Conservation (phyloP, 2,329 filamentous ascomycete species). For the Ascochyta rabiei region DNA sequence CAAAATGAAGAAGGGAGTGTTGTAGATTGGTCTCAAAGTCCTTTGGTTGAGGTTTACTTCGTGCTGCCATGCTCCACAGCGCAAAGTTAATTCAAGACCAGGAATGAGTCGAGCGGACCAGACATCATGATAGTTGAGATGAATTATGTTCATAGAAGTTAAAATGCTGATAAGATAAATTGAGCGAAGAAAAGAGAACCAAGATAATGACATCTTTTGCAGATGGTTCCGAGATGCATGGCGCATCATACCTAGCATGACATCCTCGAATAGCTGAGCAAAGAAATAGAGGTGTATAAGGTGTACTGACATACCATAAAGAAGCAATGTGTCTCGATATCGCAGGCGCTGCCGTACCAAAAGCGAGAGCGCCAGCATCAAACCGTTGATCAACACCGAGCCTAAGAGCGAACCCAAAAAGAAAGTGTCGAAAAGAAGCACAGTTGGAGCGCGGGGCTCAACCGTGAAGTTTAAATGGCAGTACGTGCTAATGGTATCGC, state of each 20-base stretch:
- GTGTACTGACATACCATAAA: conserved; percentile 37
- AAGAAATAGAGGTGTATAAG: conserved; percentile 38
- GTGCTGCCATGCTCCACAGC: not conserved
- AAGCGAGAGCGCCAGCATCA: conserved; percentile 29
- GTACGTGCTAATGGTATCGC: conserved; percentile 46
- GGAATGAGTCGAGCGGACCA: no score
- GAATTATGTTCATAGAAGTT: conserved; percentile 45
- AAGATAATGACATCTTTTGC: conserved; percentile 30
- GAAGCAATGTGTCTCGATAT: conserved; percentile 36
- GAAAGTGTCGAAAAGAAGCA: conserved; percentile 32
- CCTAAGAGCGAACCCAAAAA: conserved; percentile 31
- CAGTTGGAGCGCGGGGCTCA: conserved; percentile 18
- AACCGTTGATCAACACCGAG: conserved; percentile 41
- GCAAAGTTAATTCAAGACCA: not conserved
- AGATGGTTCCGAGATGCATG: conserved; percentile 25
- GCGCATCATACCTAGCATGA: conserved; percentile 26
- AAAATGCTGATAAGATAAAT: conserved; percentile 19
- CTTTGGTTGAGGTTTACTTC: not conserved
- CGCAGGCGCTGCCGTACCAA: conserved; percentile 24
- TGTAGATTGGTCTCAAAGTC: not conserved
- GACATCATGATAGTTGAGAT: conserved; percentile 10
- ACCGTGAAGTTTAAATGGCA: conserved; percentile 38
- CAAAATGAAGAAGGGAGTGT: not conserved
- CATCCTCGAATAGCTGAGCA: conserved; percentile 22
- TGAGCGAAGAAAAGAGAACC: conserved; percentile 11